Base-by-base conservation (phyloP, 208 protist genomes). In the Trypanosoma avium region DNA sequence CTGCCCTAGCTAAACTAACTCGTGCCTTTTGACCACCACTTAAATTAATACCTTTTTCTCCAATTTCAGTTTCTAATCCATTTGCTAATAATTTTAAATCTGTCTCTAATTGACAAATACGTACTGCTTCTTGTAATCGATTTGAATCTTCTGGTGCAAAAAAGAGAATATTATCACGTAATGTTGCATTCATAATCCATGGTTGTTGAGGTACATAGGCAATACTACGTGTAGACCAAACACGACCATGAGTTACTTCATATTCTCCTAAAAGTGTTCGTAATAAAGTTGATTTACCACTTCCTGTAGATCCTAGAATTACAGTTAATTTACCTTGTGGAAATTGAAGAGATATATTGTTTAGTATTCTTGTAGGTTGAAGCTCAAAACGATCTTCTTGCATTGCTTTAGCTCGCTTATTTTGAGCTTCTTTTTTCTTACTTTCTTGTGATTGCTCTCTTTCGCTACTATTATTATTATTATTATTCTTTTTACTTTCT, bases 121-220 rank as follows among this genome's bases (percentile, higher is more conserved):
- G 38, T 1, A 98, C 22, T 2, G 75, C 82, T 3, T 67, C 26
- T 15, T 68, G 19, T n/a, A 97, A 80, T 7, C 56, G 21, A 12
- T 56, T 42, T n/a, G 72, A 13, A 43, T 92, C 77, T 29, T 84
- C 73, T 17, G 52, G 47, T 36, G 62, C 45, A 43, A 92, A 95
- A 59, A 98, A 97, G 4, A 92, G 48, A 45, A 98, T 93, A 67
- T 98, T 98, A 7, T 97, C 86, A 12, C 74, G 67, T 8, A 98
- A 19, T n/a, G 94, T 96, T 9, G 77, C 80, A 66, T 97, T 95
- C 68, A 94, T 83, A n/a, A 98, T 90, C 84, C 88, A 98, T 32
- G 95, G 67, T 72, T 92, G 75, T 73, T 98, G 96, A 12, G 94
- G 76, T 35, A 86, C 83, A 66, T 97, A 98, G 8, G 90, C 90